Base-by-base conservation (phyloP, 106 monocot genomes). In the Dendrobium chrysotoxum region DNA sequence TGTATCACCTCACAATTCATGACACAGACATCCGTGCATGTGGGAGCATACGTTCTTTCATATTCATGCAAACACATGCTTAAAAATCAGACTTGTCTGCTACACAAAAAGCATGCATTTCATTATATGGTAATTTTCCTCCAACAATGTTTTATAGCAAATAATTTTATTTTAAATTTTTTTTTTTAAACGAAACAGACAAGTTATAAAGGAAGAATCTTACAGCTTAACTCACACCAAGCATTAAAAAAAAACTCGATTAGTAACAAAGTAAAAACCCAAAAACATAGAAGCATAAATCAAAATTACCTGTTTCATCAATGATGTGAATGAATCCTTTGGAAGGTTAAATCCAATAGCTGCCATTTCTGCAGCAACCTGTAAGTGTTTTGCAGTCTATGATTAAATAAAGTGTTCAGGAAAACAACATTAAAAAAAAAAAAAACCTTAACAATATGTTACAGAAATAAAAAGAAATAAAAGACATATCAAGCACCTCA, bases 311-410 rank as follows among this genome's bases (percentile, higher is more conserved):
- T 92, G 86, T 75, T 97, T 90, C 96, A 97, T 97, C 53, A 97
- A 86, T 75, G 96, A 92, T 42, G 96, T 97, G 67, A 97, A 97
- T 28, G 94, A 86, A 88, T 92, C 87, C 81, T 90, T 94, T 25
- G 86, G 74, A 83, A 97, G 83, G 70, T 94, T 94, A 92, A 97
- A 97, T 53, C 96, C 96, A 78, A 92, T 85, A 80, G 96, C 92
- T 83, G 94, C 90, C 96, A 97, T 97, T 86, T 97, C 92, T 57
- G 96, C 94, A 86, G 94, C 94, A 87, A 82, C 88, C 96, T 95
- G 80, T 21, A 53, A 17, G 76, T 81, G 68, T 76, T 50, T 30
- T 50, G 17, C 40, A 76, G 41, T 40, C 8, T 39, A 72, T 25
- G 31, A 21, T 74, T 75, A 75, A 41, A 75, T 64, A 23, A 64